phyloP scores from a whole-genome alignment of 495 filamentous ascomycete species.

The Pseudevernia furfuracea region DNA sequence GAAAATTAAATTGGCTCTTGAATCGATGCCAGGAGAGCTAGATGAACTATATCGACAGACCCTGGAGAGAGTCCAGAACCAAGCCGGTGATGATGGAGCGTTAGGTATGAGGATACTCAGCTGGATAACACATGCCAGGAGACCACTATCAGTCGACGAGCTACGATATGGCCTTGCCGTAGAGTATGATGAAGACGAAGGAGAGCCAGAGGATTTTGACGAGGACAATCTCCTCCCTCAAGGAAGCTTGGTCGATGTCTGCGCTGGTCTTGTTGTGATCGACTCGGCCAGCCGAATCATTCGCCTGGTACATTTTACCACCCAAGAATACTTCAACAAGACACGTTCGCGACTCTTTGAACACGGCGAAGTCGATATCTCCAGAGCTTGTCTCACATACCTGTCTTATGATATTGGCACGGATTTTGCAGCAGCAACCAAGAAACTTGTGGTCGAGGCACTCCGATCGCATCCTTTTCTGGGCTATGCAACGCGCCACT shows the following conservation, averaged over 20 bases:
- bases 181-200: slow-evolving; percentile 15
- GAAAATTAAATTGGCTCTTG: slow-evolving; percentile 11
- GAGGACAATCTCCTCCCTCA: slow-evolving; percentile 32
- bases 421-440: too few species aligned
- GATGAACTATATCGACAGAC: slow-evolving; percentile 26
- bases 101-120: slow-evolving; percentile 14
- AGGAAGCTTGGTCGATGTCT: slow-evolving; percentile 33
- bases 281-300: slow-evolving; percentile 27
- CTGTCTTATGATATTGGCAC: slow-evolving; percentile 2
- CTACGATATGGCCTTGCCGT: slow-evolving; percentile 37
- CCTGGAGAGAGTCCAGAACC: slow-evolving; percentile 27
- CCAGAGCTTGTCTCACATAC: slow-evolving; percentile 24
- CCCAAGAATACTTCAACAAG: slow-evolving; percentile 30
- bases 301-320: slow-evolving; percentile 29
- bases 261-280: slow-evolving; percentile 30
- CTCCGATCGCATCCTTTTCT: background rate
- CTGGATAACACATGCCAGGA: slow-evolving; percentile 22
- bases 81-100: slow-evolving; percentile 8
- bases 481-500: background rate
- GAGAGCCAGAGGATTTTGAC: slow-evolving; percentile 28
- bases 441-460: too few species aligned
- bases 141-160: slow-evolving; percentile 18
- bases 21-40: slow-evolving; percentile 12
- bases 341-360: slow-evolving; percentile 8
- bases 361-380: slow-evolving; percentile 18